Conservation (phyloP, 495 filamentous ascomycete genomes). For the Aspergillus steynii region DNA sequence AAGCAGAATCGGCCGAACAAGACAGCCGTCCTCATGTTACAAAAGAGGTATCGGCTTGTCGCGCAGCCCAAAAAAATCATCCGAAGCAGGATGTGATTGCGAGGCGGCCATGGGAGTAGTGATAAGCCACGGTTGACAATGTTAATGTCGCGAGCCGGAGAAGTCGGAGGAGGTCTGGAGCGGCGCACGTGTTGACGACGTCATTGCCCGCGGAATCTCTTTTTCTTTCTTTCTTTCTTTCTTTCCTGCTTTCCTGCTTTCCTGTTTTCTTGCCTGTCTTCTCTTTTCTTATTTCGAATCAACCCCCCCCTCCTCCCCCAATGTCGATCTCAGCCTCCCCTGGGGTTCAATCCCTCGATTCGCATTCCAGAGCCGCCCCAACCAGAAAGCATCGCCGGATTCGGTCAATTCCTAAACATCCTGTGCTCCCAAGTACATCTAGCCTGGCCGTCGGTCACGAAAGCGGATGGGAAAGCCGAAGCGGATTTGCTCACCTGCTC, state of each 20-base stretch:
- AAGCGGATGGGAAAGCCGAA: not conserved
- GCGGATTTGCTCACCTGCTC: too few relatives aligned
- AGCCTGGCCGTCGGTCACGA: not conserved
- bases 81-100: conserved; percentile 2
- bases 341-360: too few relatives aligned
- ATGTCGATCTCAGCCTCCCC: too few relatives aligned
- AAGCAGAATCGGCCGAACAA: conserved; percentile 56
- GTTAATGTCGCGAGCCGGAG: not conserved
- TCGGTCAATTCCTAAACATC: not conserved
- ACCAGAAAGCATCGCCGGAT: not conserved
- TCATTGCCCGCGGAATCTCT: not conserved
- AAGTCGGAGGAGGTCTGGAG: not conserved
- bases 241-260: too few relatives aligned
- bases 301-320: too few relatives aligned
- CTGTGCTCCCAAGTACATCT: not conserved
- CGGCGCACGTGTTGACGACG: conserved; percentile 11
- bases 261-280: too few relatives aligned
- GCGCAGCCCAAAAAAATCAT: conserved; percentile 6
- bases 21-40: conserved; percentile 57
- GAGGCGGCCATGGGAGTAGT: not conserved
- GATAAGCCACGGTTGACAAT: not conserved
- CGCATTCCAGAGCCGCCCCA: too few relatives aligned
- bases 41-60: conserved; percentile 17
- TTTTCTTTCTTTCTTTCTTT: not conserved
- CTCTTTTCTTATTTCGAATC: too few relatives aligned